Percentiles rank a stretch among this genome's conserved stretches.
Evolutionary conservation across 2,329 filamentous ascomycete species (phyloP).

Genomic region (Ceratocystis cubensis): DNA sequence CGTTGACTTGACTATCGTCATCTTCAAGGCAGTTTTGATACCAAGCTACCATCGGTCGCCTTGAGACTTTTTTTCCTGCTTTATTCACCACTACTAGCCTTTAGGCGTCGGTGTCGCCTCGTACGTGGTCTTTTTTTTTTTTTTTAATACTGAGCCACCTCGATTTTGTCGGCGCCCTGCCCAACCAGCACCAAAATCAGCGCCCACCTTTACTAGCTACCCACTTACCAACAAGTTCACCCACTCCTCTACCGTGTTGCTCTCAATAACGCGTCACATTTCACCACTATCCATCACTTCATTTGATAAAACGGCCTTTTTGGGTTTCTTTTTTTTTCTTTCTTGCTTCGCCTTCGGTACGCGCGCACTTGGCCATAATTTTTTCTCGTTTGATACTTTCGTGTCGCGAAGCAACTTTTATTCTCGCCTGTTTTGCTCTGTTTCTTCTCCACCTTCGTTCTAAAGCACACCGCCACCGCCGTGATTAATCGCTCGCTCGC

Average conservation of each 20-base stretch:
- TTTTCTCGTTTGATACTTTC: background rate
- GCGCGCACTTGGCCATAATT: background rate
- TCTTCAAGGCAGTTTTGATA: slow-evolving; percentile 1
- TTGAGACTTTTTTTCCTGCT: background rate
- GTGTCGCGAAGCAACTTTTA: background rate
- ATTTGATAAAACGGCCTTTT: background rate
- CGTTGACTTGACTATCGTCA: slow-evolving; percentile 15
- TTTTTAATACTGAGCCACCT: background rate
- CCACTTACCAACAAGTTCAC: background rate
- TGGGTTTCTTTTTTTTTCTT: background rate
- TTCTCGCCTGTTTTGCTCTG: slow-evolving; percentile 1
- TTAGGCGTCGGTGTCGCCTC: slow-evolving; percentile 9
- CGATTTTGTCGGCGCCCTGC: slow-evolving; percentile 6
- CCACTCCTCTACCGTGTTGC: slow-evolving; percentile 3
- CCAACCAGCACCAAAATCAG: background rate
- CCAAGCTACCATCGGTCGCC: background rate
- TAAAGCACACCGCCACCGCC: slow-evolving; percentile 11
- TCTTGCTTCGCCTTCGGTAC: background rate
- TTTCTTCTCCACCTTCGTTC: background rate
- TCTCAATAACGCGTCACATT: slow-evolving; percentile 13
- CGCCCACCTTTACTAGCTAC: background rate
- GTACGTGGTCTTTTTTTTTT: background rate
- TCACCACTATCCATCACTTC: background rate
- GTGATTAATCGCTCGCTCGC: slow-evolving; percentile 13
- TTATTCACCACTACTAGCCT: background rate